A percentile compares a stretch with the other conserved stretches of the same genome.
Conservation (phyloP, 192 early-diverging fungal species). For the Chytriomyces hyalinus region DNA sequence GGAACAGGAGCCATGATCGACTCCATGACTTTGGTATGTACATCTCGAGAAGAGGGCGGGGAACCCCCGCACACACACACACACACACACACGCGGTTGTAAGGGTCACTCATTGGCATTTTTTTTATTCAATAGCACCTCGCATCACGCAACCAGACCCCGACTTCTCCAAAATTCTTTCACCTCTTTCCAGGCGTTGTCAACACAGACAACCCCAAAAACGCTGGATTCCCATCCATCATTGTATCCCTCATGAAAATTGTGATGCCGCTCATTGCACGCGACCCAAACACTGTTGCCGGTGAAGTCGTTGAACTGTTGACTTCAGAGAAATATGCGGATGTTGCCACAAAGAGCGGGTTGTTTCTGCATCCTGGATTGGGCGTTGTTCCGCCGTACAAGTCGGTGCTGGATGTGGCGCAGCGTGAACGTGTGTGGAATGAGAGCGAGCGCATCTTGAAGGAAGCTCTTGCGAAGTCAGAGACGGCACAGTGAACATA, state of each 20-base stretch:
- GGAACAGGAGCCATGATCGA: conserved; percentile 18
- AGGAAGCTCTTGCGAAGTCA: not conserved
- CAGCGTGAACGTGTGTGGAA: conserved; percentile 6
- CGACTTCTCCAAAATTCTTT: conserved; percentile 24
- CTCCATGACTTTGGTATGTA: conserved; percentile 26
- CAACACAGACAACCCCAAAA: conserved; percentile 36
- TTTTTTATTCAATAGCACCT: conserved; percentile 1
- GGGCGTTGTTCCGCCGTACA: conserved; percentile 4
- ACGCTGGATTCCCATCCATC: conserved; percentile 22
- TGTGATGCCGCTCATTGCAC: conserved; percentile 21
- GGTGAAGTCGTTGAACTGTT: conserved; percentile 18
- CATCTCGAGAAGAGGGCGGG: not conserved
- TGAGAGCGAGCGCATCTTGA: not conserved
- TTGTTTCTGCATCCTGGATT: conserved; percentile 16
- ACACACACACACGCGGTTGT: not conserved
- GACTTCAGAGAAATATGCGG: not conserved
- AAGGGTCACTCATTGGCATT: not conserved
- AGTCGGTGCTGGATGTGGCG: not conserved
- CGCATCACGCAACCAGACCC: conserved; percentile 8
- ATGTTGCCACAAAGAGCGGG: conserved; percentile 1
- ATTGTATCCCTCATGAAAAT: conserved; percentile 11
- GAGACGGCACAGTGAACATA: too few relatives aligned
- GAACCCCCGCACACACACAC: not conserved
- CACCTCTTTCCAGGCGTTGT: conserved; percentile 39
- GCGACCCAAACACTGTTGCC: conserved; percentile 14